phyloP scores from a whole-genome alignment of 768 basidiomycete species.

The Rubroboletus pulcherrimus region DNA sequence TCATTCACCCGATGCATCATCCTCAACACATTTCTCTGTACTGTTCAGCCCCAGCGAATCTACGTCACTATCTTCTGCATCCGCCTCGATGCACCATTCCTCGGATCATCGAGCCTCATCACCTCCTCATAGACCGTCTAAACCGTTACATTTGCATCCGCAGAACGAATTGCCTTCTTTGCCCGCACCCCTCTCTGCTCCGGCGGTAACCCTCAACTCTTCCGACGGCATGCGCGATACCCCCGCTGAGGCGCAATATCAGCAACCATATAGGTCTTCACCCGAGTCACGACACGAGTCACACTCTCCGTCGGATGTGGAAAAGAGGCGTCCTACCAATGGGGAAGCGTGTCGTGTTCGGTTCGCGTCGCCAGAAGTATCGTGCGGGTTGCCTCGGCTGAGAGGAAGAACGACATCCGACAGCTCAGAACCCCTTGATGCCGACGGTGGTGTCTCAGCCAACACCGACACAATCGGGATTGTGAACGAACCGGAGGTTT shows the following conservation, averaged over 20 bases:
- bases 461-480: background rate
- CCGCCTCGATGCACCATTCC: background rate
- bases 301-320: background rate
- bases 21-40: constrained; percentile 8
- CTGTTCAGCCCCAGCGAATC: constrained; percentile 9
- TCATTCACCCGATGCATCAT: constrained; percentile 31
- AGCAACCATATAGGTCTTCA: constrained; percentile 15
- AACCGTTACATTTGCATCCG: constrained; percentile 28
- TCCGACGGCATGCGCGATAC: constrained; percentile 21
- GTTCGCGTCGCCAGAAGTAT: constrained; percentile 32
- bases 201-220: constrained; percentile 4
- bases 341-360: constrained; percentile 25
- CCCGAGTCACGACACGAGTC: constrained; percentile 9
- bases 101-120: constrained; percentile 8
- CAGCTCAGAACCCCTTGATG: background rate
- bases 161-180: constrained; percentile 16
- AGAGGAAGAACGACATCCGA: background rate
- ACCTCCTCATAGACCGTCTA: constrained; percentile 21
- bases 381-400: constrained; percentile 14
- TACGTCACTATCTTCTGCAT: background rate
- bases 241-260: constrained; percentile 20
- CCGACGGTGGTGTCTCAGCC: background rate
- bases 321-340: constrained; percentile 7
- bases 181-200: constrained; percentile 2
- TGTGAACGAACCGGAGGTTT: background rate